Evolutionary conservation across 306 rosid species (phyloP).

Genomic region (Cicer yamashitae): DNA sequence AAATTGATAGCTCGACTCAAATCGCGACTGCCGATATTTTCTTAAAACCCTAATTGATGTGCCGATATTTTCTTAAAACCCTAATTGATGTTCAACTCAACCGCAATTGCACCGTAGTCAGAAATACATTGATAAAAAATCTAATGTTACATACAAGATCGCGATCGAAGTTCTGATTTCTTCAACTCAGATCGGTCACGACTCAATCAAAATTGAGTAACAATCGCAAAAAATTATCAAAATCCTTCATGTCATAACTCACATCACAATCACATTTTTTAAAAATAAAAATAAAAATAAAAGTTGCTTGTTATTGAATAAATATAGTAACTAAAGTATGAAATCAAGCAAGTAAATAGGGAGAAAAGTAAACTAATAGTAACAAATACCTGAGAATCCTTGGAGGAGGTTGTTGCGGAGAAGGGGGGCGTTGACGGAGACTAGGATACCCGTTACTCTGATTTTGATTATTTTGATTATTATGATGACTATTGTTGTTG

Average conservation of each 20-base stretch:
- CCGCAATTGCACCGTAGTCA: not conserved
- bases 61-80: not conserved
- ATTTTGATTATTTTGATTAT: slow-evolving; percentile 37
- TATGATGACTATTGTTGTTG: slow-evolving; percentile 9
- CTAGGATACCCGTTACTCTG: slow-evolving; percentile 64
- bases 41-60: not conserved
- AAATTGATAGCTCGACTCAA: not conserved
- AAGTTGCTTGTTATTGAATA: not conserved
- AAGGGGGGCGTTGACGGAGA: slow-evolving; percentile 81
- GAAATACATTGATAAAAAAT: not conserved
- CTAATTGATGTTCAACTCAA: not conserved
- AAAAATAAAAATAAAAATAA: not conserved
- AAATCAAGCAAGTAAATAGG: not conserved
- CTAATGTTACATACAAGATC: not conserved
- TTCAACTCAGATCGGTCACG: not conserved
- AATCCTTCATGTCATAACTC: not conserved
- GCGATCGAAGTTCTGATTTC: not conserved
- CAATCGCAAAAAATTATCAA: not conserved
- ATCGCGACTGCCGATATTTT: too few species aligned
- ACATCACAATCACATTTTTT: not conserved
- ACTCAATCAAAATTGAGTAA: not conserved
- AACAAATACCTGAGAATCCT: slow-evolving; percentile 71
- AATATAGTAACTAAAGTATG: not conserved
- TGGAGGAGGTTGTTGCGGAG: slow-evolving; percentile 77
- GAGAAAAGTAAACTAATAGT: not conserved